These are phyloP conservation scores for Penicillium sp. DNA, from an alignment of 2,329 filamentous ascomycete genomes.

Conservation along the genomic window DNA sequence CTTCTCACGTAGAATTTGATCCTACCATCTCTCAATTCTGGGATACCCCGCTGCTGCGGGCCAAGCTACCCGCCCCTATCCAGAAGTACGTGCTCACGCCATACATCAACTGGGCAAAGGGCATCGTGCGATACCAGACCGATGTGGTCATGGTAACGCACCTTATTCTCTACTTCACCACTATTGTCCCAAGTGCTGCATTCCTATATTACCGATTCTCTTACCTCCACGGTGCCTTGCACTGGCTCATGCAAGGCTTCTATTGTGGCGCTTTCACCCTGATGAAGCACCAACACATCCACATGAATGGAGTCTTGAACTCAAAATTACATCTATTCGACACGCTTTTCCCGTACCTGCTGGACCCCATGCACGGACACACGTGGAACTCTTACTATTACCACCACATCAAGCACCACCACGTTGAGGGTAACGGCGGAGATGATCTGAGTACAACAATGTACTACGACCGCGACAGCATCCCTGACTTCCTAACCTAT, in stretches of 20 bases:
- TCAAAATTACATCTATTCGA: conserved; percentile 60
- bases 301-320: conserved; percentile 67
- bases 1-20: conserved; percentile 50
- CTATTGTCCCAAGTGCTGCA: conserved; percentile 67
- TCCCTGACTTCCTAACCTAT: conserved; percentile 68
- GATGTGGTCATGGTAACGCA: conserved; percentile 80
- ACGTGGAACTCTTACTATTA: conserved; percentile 85
- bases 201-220: conserved; percentile 66
- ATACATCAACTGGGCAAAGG: conserved; percentile 58
- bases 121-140: conserved; percentile 62
- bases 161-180: conserved; percentile 68
- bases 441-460: conserved; percentile 74
- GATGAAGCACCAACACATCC: conserved; percentile 83
- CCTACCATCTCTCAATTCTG: conserved; percentile 56
- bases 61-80: conserved; percentile 37
- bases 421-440: conserved; percentile 77
- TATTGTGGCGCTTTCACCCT: conserved; percentile 75
- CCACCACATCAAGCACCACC: conserved; percentile 83
- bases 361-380: conserved; percentile 76
- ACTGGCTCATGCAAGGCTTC: conserved; percentile 64
- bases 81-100: conserved; percentile 57
- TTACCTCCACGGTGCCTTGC: conserved; percentile 65
- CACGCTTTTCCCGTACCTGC: conserved; percentile 67
- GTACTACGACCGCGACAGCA: conserved; percentile 70
- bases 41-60: conserved; percentile 50